These are phyloP conservation scores for Prunus fruticosa DNA, from an alignment of 306 rosid genomes.

Conservation along the genomic window DNA sequence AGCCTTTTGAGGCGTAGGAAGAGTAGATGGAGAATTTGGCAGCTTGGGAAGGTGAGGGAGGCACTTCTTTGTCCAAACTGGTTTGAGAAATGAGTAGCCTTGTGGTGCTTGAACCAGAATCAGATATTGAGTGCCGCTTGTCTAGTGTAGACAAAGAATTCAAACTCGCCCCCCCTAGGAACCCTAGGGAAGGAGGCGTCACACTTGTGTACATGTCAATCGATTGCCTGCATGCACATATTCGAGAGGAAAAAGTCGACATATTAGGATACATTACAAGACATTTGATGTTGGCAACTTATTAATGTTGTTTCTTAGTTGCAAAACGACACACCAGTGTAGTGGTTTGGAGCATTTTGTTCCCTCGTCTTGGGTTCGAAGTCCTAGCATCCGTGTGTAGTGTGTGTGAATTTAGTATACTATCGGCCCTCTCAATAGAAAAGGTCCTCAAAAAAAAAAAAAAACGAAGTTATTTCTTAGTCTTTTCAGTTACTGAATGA, in stretches of 20 bases:
- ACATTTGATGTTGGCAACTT: too few species aligned
- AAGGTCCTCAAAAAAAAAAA: too few species aligned
- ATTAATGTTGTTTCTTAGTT: too few species aligned
- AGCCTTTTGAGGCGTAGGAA: constrained; percentile 15
- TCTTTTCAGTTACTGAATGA: too few species aligned
- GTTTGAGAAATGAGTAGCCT: constrained; percentile 26
- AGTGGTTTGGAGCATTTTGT: too few species aligned
- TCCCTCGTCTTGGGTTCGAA: rapidly evolving
- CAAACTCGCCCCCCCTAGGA: constrained; percentile 23
- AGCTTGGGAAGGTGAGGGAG: background rate
- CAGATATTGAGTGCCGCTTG: constrained; percentile 7
- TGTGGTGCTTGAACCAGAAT: constrained; percentile 20
- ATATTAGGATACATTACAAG: background rate
- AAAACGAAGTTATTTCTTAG: too few species aligned
- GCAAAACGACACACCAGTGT: too few species aligned
- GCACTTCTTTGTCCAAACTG: constrained; percentile 16
- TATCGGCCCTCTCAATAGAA: too few species aligned
- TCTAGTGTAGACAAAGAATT: constrained; percentile 8
- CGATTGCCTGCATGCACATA: constrained; percentile 52
- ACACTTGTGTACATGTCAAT: constrained; percentile 58
- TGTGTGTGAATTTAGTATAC: too few species aligned
- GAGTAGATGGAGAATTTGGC: constrained; percentile 3
- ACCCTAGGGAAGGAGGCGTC: constrained; percentile 38
- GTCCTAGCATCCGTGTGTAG: too few species aligned
- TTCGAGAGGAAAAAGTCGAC: background rate